These are phyloP conservation scores for Suhomyces wounanorum DNA, from an alignment of 1,139 yeast genomes.

Conservation along the genomic window DNA sequence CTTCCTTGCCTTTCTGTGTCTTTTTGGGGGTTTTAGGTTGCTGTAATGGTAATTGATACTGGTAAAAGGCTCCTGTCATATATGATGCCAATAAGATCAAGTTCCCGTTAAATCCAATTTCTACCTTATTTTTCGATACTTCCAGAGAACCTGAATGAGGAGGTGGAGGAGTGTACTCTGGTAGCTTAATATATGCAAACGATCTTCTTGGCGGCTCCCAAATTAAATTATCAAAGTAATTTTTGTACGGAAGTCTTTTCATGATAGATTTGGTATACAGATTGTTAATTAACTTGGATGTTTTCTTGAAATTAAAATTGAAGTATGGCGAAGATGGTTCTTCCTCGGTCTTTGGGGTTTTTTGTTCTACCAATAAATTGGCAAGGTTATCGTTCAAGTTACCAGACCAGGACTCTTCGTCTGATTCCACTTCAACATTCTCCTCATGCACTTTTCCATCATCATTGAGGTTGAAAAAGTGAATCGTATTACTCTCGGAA, in stretches of 20 bases:
- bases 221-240: constrained; percentile 44
- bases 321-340: constrained; percentile 21
- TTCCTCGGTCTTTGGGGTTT: constrained; percentile 20
- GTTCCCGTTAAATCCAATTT: constrained; percentile 41
- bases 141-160: constrained; percentile 12
- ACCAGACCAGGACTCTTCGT: constrained; percentile 25
- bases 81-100: constrained; percentile 43
- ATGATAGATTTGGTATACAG: constrained; percentile 42
- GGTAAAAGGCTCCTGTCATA: constrained; percentile 42
- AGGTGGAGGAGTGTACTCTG: constrained; percentile 30
- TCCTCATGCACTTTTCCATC: constrained; percentile 10
- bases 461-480: constrained; percentile 52
- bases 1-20: constrained; percentile 13
- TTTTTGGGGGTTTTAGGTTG: neutral
- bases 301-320: constrained; percentile 22
- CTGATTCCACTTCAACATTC: constrained; percentile 9
- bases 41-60: constrained; percentile 36
- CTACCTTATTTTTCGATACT: constrained; percentile 24
- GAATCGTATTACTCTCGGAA: constrained; percentile 69
- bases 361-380: constrained; percentile 37
- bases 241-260: constrained; percentile 44
- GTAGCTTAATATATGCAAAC: constrained; percentile 44
- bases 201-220: constrained; percentile 50
- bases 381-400: constrained; percentile 49
- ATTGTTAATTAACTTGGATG: constrained; percentile 31